Evolutionary conservation across 2,329 filamentous ascomycete genomes (phyloP).

Genomic region (Daldinia sp.): DNA sequence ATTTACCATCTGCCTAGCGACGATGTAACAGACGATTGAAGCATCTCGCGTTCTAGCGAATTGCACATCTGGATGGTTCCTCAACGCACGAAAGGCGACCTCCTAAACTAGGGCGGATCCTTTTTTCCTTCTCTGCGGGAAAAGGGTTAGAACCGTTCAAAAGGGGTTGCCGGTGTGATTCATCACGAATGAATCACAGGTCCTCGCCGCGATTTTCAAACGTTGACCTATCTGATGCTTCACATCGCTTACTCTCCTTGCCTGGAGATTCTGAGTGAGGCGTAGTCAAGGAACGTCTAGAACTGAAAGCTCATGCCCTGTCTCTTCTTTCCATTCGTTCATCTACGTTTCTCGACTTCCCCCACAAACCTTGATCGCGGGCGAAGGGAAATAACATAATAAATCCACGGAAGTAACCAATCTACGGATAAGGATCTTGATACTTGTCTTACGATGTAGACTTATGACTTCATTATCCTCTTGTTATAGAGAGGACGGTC

Average conservation of each 20-base stretch:
- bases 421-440: conserved; percentile 9
- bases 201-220: conserved; percentile 9
- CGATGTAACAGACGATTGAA: conserved; percentile 16
- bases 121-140: conserved; percentile 5
- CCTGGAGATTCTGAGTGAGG: conserved; percentile 14
- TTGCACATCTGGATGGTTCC: conserved; percentile 10
- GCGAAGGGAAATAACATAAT: conserved; percentile 19
- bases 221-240: conserved; percentile 23
- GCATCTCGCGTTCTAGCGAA: conserved; percentile 32
- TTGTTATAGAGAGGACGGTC: conserved; percentile 7
- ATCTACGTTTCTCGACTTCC: conserved; percentile 34
- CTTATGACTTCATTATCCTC: conserved; percentile 14
- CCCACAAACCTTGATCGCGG: conserved; percentile 12
- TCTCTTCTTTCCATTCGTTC: conserved; percentile 10
- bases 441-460: conserved; percentile 2
- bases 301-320: conserved; percentile 12
- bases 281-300: conserved; percentile 15
- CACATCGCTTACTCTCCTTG: conserved; percentile 5
- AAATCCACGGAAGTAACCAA: conserved; percentile 9
- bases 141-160: conserved; percentile 7
- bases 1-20: conserved; percentile 24
- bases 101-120: conserved; percentile 11
- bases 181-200: conserved; percentile 2
- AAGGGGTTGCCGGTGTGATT: conserved; percentile 12
- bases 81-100: conserved; percentile 18